These are phyloP conservation scores for Podaxis sp. DNA, from an alignment of 768 basidiomycete genomes.

Conservation along the genomic window DNA sequence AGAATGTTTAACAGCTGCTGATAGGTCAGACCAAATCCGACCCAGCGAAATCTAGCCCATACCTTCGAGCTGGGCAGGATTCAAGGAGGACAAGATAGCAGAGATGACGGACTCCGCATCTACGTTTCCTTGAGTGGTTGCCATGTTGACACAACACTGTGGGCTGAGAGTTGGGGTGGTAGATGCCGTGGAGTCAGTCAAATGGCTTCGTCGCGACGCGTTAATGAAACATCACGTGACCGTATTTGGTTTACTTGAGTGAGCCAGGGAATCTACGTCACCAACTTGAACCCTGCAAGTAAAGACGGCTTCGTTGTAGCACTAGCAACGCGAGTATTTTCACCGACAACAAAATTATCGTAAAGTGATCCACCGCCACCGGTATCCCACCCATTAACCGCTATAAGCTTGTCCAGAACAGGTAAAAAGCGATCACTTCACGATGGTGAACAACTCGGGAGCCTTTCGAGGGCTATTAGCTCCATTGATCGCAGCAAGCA, in stretches of 20 bases:
- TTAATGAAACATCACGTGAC: neutral
- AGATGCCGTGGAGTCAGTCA: neutral
- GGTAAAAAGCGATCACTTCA: neutral
- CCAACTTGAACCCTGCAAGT: neutral
- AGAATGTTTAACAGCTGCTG: constrained; percentile 63
- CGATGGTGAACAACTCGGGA: neutral
- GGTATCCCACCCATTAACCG: neutral
- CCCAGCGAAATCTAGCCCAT: neutral
- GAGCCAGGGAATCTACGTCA: too few species aligned
- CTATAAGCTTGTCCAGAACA: neutral
- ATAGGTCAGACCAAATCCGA: neutral
- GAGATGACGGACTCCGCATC: neutral
- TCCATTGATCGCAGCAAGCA: neutral
- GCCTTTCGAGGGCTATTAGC: neutral
- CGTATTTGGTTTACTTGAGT: neutral
- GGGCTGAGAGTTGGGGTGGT: neutral
- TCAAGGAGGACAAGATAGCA: constrained; percentile 26
- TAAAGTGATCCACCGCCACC: neutral
- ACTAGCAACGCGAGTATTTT: neutral
- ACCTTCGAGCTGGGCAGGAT: constrained; percentile 42
- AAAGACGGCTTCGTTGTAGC: neutral
- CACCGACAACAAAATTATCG: neutral
- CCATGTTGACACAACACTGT: neutral
- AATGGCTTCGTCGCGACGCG: neutral
- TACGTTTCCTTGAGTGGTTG: neutral